These are phyloP conservation scores for Trichosporon sp. DNA, from an alignment of 1,284 basidiomycete genomes.

Conservation along the genomic window DNA sequence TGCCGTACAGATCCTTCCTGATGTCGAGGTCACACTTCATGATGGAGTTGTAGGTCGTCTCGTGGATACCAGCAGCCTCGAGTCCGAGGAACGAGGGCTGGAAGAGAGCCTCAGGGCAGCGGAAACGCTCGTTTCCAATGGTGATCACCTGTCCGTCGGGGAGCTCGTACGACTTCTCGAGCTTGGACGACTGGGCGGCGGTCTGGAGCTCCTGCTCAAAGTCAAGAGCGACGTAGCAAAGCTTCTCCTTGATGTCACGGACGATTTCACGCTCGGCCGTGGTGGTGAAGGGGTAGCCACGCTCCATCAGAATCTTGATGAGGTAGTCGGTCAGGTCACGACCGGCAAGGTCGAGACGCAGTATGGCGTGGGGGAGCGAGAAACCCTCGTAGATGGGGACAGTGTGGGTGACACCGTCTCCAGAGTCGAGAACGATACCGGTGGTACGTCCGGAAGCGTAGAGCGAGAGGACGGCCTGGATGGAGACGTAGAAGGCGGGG, in stretches of 20 bases:
- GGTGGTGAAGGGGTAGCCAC: conserved; percentile 91
- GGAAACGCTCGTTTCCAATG: conserved; percentile 95
- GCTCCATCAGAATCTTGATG: conserved; percentile 88
- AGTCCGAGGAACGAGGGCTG: conserved; percentile 90
- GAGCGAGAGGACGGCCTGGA: conserved; percentile 86
- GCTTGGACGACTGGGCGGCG: conserved; percentile 80
- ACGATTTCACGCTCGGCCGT: conserved; percentile 93
- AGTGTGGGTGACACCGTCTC: conserved; percentile 89
- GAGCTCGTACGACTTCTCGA: conserved; percentile 94
- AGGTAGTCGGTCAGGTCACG: conserved; percentile 91
- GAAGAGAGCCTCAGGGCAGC: conserved; percentile 94
- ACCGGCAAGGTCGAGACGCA: conserved; percentile 89
- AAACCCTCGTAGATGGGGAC: conserved; percentile 96
- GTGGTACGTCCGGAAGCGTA: conserved; percentile 89
- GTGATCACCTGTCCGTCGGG: conserved; percentile 96
- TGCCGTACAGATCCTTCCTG: conserved; percentile 33
- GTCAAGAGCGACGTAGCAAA: conserved; percentile 94
- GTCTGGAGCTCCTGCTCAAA: conserved; percentile 95
- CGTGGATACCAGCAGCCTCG: conserved; percentile 90
- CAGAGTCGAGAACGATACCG: conserved; percentile 89
- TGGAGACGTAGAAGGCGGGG: conserved; percentile 87
- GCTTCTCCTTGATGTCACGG: conserved; percentile 97
- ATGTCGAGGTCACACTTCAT: conserved; percentile 61
- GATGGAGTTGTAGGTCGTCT: conserved; percentile 87
- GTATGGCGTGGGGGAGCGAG: conserved; percentile 88